These are phyloP conservation scores for Talaromyces borbonicus DNA, from an alignment of 495 filamentous ascomycete species.

Conservation along the genomic window DNA sequence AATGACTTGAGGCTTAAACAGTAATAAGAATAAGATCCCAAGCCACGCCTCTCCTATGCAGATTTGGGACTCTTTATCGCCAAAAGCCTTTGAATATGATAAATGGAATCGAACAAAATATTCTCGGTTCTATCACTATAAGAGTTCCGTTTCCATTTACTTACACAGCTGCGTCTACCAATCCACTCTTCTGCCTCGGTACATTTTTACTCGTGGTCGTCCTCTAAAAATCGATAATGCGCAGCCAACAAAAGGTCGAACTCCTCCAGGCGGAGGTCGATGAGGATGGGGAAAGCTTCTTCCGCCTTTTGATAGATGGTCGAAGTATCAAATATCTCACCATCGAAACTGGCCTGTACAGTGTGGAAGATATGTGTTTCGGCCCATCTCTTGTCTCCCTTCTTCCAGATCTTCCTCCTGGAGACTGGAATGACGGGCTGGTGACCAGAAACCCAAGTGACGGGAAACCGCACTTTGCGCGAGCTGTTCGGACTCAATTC, in stretches of 20 bases:
- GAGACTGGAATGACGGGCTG: constrained; percentile 20
- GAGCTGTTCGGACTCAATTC: constrained; percentile 11
- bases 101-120: not conserved
- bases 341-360: constrained; percentile 22
- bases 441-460: constrained; percentile 10
- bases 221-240: constrained; percentile 7
- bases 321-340: constrained; percentile 24
- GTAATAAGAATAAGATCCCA: too few relatives aligned
- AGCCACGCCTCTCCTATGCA: too few relatives aligned
- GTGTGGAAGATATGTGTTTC: constrained; percentile 25
- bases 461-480: constrained; percentile 15
- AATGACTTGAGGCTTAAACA: too few relatives aligned
- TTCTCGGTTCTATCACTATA: not conserved
- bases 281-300: constrained; percentile 17
- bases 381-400: constrained; percentile 15
- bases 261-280: constrained; percentile 20
- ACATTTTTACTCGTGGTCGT: too few relatives aligned
- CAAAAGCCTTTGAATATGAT: not conserved
- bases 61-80: too few relatives aligned
- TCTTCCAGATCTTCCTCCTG: constrained; percentile 11
- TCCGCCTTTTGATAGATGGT: constrained; percentile 22
- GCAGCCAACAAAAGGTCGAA: constrained; percentile 12
- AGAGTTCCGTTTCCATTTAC: not conserved
- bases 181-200: not conserved
- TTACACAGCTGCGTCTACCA: not conserved